Base-by-base conservation (phyloP, 371 early-diverging fungal genomes). In the Mortierella sp. region DNA sequence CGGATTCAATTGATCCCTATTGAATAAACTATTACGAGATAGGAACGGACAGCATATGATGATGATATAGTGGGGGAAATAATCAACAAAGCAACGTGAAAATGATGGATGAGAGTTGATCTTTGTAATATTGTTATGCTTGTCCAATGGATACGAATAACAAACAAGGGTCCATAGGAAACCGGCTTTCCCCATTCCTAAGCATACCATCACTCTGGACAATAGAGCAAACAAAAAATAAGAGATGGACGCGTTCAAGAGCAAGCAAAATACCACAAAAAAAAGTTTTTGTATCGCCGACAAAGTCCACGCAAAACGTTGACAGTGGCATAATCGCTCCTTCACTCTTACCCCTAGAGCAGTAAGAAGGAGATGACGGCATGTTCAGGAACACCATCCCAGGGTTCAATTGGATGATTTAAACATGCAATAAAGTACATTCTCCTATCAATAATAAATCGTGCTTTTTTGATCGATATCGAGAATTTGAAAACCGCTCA, bases 21-120 rank as follows among this genome's bases (percentile, higher is more conserved):
- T 53, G 53, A 53, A 28, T 53, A 53, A 53, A 53, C 12, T 53
- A 53, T 53, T 53, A 53, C 23, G 53, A 53, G 53, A 53, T 53
- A 53, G 53, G 53, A 29, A 53, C 12, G 12, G 17, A 13, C 53
- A 28, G 28, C 53, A 53, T 28, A 53, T 53, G 53, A 53, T 26
- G 28, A 23, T 53, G 53, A 53, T 28, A 28, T 53, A 26, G 47
- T 47, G 47, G 47, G 47, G 47, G n/a, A n/a, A 53, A 19, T 28
- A 53, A 53, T 28, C 53, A 28, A 28, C 15, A 53, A 23, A 29
- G 19, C 7, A 47, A 47, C 47, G 47, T 47, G 47, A 47, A 47
- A 47, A 47, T 47, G 47, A 47, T 47, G 40, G 40, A 0, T 15
- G 10, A 40, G 40, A 40, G 40, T 15, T 40, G 47, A 47, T 47